Conservation (phyloP, 495 filamentous ascomycete genomes). For the Penicilliopsis zonata region DNA sequence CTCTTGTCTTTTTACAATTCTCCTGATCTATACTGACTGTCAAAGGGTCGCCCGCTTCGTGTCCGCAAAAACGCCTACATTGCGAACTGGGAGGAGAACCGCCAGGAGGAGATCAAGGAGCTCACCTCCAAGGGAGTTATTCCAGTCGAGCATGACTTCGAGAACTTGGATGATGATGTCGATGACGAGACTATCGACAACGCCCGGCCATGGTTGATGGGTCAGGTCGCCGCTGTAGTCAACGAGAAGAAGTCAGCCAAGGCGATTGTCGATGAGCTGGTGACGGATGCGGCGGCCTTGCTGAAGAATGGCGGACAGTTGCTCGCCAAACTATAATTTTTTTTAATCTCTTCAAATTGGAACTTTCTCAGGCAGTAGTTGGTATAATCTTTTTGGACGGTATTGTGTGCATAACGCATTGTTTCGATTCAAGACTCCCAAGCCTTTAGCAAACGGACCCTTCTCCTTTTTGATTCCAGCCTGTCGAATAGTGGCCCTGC, state of each 20-base stretch:
- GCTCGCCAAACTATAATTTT: constrained; percentile 50
- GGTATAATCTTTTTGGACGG: background rate
- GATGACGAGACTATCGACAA: constrained; percentile 80
- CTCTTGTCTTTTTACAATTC: background rate
- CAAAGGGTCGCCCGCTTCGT: constrained; percentile 73
- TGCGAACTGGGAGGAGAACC: constrained; percentile 89
- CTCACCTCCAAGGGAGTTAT: constrained; percentile 80
- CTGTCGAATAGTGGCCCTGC: no score
- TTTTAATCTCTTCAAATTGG: constrained; percentile 1
- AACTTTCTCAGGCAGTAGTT: background rate
- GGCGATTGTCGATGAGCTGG: constrained; percentile 88
- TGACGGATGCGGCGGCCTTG: constrained; percentile 63
- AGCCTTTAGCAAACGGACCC: no score
- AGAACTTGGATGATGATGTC: constrained; percentile 61
- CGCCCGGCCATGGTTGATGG: constrained; percentile 89
- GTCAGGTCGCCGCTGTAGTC: constrained; percentile 86
- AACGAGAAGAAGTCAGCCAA: constrained; percentile 90
- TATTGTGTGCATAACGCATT: background rate
- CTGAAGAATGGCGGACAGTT: constrained; percentile 55
- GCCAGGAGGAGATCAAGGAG: constrained; percentile 77
- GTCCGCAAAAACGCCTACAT: constrained; percentile 92
- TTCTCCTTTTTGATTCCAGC: no score
- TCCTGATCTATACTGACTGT: constrained; percentile 9
- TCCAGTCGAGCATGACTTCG: constrained; percentile 88
- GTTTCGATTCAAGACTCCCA: background rate